These are phyloP conservation scores for Botryobasidium botryosum DNA, from an alignment of 768 basidiomycete genomes.

Conservation along the genomic window DNA sequence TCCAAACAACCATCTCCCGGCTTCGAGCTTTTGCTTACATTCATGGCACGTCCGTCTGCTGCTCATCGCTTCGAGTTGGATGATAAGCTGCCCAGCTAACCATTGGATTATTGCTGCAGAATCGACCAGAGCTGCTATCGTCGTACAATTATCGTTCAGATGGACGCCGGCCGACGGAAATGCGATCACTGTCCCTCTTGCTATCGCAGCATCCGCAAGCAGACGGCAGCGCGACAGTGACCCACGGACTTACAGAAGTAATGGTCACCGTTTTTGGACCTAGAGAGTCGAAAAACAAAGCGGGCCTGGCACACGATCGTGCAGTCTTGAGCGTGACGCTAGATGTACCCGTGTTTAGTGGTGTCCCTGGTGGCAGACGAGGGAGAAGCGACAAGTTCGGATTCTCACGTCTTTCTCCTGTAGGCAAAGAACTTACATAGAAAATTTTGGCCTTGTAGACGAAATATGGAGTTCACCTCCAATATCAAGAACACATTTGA, in stretches of 20 bases:
- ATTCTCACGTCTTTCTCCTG: background rate
- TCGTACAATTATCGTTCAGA: slow-evolving; percentile 56
- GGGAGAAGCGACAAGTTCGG: slow-evolving; percentile 77
- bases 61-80: too few species aligned
- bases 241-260: slow-evolving; percentile 84
- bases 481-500: slow-evolving; percentile 91
- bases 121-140: slow-evolving; percentile 14
- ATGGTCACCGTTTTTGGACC: slow-evolving; percentile 84
- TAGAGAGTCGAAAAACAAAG: slow-evolving; percentile 67
- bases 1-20: too few species aligned
- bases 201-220: slow-evolving; percentile 51
- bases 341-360: slow-evolving; percentile 71
- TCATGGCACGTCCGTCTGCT: too few species aligned
- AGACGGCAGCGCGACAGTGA: slow-evolving; percentile 70
- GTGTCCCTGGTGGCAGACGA: slow-evolving; percentile 52
- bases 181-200: slow-evolving; percentile 66
- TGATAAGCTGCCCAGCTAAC: too few species aligned
- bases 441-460: slow-evolving; percentile 29
- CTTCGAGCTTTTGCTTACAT: too few species aligned
- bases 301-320: slow-evolving; percentile 69
- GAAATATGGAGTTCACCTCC: slow-evolving; percentile 70
- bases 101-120: too few species aligned
- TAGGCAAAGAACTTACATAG: background rate
- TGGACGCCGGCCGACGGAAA: slow-evolving; percentile 80
- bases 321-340: slow-evolving; percentile 85